phyloP scores from a whole-genome alignment of 306 rosid species.

The Fragaria ananassa region DNA sequence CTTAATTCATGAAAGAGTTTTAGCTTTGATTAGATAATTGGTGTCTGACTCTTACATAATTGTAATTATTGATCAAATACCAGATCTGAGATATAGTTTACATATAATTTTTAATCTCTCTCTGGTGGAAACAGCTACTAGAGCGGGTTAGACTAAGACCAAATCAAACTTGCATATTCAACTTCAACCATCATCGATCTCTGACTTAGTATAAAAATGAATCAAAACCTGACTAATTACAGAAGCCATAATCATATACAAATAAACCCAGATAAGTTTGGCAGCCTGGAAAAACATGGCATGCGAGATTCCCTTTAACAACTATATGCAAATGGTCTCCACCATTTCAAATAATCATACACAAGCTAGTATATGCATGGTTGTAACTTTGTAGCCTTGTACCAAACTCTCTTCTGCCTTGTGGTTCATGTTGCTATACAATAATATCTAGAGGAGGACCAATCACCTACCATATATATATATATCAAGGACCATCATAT shows the following conservation, averaged over 20 bases:
- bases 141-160: neutral
- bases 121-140: neutral
- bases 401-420: neutral
- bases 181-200: neutral
- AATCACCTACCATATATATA: constrained; percentile 10
- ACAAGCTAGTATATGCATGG: neutral
- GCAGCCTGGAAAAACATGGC: constrained; percentile 26
- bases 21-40: neutral
- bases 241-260: neutral
- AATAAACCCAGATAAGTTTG: neutral
- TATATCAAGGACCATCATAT: neutral
- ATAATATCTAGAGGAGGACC: neutral
- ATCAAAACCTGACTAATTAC: neutral
- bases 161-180: neutral
- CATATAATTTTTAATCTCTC: neutral
- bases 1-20: neutral
- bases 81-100: neutral
- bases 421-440: neutral
- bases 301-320: constrained; percentile 5
- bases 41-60: neutral
- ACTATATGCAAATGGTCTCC: neutral
- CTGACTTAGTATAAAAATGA: neutral
- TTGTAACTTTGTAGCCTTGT: constrained; percentile 1
- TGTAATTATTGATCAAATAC: neutral
- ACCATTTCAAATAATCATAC: neutral